These are phyloP conservation scores for Euclidium syriacum DNA, from an alignment of 345 rosid species.

Conservation along the genomic window DNA sequence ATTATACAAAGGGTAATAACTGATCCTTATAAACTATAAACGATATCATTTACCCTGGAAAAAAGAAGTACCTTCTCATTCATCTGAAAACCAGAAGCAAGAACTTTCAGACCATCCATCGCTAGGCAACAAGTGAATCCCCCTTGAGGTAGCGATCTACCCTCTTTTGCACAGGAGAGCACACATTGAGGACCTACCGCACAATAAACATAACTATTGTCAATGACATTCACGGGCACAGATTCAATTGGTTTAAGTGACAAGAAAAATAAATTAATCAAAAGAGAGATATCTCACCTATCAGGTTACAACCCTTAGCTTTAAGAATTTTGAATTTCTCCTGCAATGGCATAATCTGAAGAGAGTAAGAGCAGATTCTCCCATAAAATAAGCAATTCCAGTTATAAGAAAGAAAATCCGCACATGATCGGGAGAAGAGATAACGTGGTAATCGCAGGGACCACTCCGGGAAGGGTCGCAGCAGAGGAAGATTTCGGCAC, in stretches of 20 bases:
- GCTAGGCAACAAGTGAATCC: constrained; percentile 90
- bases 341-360: constrained; percentile 31
- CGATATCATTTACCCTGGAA: background rate
- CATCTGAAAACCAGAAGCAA: constrained; percentile 78
- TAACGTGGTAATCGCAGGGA: constrained; percentile 70
- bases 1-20: background rate
- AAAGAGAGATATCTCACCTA: constrained; percentile 43
- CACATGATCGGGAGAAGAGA: constrained; percentile 74
- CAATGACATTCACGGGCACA: background rate
- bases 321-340: constrained; percentile 86
- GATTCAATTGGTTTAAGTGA: background rate
- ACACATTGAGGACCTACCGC: constrained; percentile 85
- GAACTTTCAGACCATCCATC: constrained; percentile 84
- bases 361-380: background rate
- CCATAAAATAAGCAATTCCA: background rate
- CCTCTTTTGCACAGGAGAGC: constrained; percentile 81
- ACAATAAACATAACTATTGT: background rate
- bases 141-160: constrained; percentile 62
- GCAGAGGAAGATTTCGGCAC: constrained; percentile 80
- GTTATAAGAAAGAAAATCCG: background rate
- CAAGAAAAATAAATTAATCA: background rate
- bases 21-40: background rate
- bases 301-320: constrained; percentile 72
- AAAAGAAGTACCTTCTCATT: constrained; percentile 69
- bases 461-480: constrained; percentile 87